These are phyloP conservation scores for Phytophthora rubi DNA, from an alignment of 352 stramenopile species.

Conservation along the genomic window DNA sequence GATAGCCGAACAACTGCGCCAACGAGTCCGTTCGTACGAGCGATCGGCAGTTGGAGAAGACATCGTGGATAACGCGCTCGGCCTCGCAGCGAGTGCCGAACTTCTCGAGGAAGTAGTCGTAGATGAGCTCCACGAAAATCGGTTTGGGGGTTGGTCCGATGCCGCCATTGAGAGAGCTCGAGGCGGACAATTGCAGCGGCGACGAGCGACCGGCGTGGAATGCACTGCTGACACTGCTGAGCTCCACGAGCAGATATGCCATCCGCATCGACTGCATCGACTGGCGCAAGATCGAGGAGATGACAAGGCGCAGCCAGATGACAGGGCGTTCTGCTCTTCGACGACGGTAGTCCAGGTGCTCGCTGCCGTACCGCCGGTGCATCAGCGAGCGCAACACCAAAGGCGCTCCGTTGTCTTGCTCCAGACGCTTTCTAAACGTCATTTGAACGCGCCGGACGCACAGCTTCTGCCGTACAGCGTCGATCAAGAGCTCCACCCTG, in stretches of 20 bases:
- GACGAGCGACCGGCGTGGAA: slow-evolving; percentile 28
- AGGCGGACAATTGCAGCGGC: slow-evolving; percentile 28
- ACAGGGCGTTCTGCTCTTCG: slow-evolving; percentile 53
- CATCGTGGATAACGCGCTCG: slow-evolving; percentile 82
- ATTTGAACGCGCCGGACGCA: slow-evolving; percentile 75
- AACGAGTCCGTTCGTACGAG: slow-evolving; percentile 45
- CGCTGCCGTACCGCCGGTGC: slow-evolving; percentile 64
- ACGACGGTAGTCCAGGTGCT: slow-evolving; percentile 27
- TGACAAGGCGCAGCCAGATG: slow-evolving; percentile 64
- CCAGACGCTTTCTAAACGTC: slow-evolving; percentile 72
- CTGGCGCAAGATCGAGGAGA: slow-evolving; percentile 62
- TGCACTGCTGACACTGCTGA: slow-evolving; percentile 55
- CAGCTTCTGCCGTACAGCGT: slow-evolving; percentile 74
- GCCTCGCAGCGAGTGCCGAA: slow-evolving; percentile 77
- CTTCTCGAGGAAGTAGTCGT: slow-evolving; percentile 75
- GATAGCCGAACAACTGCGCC: slow-evolving; percentile 66
- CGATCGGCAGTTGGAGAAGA: slow-evolving; percentile 81
- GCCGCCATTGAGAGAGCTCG: slow-evolving; percentile 55
- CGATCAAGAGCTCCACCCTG: slow-evolving; percentile 69
- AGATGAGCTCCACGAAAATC: slow-evolving; percentile 76
- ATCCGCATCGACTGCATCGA: slow-evolving; percentile 44
- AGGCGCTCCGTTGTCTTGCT: slow-evolving; percentile 65
- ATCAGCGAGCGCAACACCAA: slow-evolving; percentile 79
- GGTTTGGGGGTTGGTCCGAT: slow-evolving; percentile 62
- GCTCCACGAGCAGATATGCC: slow-evolving; percentile 43